A percentile compares a stretch with the other conserved stretches of the same genome.
Evolutionary conservation across 306 rosid species (phyloP).

Genomic region (Cotoneaster glaucophyllus): DNA sequence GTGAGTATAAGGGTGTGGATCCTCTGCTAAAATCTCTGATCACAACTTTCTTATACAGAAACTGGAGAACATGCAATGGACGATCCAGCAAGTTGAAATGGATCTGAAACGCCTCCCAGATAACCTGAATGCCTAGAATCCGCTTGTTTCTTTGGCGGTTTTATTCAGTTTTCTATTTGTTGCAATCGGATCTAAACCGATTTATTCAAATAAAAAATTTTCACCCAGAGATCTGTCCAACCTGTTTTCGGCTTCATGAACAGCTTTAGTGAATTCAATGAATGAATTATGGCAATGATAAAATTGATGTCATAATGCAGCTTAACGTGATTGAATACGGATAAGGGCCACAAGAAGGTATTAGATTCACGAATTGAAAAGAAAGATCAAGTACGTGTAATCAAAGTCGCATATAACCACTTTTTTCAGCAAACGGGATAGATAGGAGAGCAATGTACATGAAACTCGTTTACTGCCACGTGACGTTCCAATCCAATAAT

Average conservation of each 20-base stretch:
- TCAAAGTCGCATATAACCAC: neutral
- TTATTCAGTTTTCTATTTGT: neutral
- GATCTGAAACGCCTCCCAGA: constrained; percentile 72
- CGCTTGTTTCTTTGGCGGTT: neutral
- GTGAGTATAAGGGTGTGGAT: constrained; percentile 92
- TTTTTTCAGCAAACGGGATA: neutral
- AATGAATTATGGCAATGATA: too few species aligned
- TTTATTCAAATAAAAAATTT: neutral
- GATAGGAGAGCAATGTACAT: neutral
- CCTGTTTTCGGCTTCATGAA: neutral
- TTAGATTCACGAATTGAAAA: neutral
- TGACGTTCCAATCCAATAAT: neutral
- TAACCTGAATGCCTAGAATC: constrained; percentile 30
- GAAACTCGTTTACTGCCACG: neutral
- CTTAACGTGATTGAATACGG: neutral
- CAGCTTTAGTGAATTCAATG: neutral
- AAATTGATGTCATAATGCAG: too few species aligned
- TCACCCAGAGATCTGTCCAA: too few species aligned
- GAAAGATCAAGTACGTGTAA: neutral
- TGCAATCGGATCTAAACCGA: neutral
- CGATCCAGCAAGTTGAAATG: constrained; percentile 87
- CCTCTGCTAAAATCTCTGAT: neutral
- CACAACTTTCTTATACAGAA: constrained; percentile 41
- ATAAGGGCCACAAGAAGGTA: neutral
- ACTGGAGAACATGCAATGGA: constrained; percentile 92